Conservation (phyloP, 768 basidiomycete species). For the Rhodotorula taiwanensis region DNA sequence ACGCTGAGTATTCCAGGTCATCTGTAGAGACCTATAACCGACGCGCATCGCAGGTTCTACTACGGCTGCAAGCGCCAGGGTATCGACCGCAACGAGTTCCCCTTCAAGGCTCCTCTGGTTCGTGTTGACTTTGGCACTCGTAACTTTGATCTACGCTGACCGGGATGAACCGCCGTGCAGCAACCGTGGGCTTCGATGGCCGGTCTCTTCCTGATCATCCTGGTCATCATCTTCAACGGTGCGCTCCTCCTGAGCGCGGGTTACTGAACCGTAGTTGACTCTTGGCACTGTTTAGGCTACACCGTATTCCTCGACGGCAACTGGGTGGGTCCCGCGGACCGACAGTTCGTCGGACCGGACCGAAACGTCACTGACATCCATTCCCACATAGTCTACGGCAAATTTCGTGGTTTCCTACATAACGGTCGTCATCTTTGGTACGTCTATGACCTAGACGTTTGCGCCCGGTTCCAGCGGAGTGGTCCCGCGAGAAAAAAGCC, state of each 20-base stretch:
- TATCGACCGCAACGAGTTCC: constrained; percentile 62
- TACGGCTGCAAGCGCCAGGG: constrained; percentile 72
- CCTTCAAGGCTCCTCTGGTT: constrained; percentile 55
- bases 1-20: no score
- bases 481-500: no score
- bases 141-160: no score
- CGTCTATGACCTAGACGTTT: no score
- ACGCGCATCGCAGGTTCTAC: constrained; percentile 61
- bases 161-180: constrained; percentile 27
- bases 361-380: no score
- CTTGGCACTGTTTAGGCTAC: no score
- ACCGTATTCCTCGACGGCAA: constrained; percentile 1
- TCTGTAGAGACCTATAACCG: no score
- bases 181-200: constrained; percentile 50
- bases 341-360: no score
- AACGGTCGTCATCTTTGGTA: neutral
- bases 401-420: neutral
- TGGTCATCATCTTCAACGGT: constrained; percentile 40
- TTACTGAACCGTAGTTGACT: no score
- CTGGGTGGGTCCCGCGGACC: neutral
- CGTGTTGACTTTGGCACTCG: no score
- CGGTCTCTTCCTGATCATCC: constrained; percentile 24
- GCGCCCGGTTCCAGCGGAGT: no score
- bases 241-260: no score
- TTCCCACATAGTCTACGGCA: neutral